Conservation (phyloP, 306 rosid species). For the Pueraria montana region DNA sequence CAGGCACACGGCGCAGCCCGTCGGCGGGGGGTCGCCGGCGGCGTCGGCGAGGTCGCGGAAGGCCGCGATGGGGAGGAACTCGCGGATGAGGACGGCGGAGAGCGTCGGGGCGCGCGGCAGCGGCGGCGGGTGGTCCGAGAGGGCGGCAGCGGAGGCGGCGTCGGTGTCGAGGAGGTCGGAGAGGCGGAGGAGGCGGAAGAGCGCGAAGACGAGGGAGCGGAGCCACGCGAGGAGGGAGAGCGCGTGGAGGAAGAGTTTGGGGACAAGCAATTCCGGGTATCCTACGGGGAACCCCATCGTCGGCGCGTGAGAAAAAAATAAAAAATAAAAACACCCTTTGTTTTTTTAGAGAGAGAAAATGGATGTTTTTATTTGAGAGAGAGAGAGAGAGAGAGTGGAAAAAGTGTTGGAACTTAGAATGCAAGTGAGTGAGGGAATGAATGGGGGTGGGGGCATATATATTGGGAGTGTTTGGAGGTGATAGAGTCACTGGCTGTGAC, state of each 20-base stretch:
- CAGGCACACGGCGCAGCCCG: conserved; percentile 78
- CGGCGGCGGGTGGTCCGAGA: conserved; percentile 60
- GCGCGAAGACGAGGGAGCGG: conserved; percentile 60
- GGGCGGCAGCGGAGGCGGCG: conserved; percentile 13
- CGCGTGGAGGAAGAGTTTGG: conserved; percentile 67
- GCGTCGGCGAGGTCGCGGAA: conserved; percentile 51
- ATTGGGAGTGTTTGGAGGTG: neutral
- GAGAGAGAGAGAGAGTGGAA: neutral
- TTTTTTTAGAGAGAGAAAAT: neutral
- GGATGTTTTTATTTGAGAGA: neutral
- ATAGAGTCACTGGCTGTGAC: conserved; percentile 29
- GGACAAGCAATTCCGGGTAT: conserved; percentile 74
- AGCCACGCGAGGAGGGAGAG: conserved; percentile 73
- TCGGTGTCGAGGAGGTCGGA: conserved; percentile 76
- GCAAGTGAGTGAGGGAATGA: neutral
- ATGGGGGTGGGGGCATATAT: neutral
- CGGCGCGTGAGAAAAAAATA: neutral
- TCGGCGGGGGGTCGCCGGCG: neutral
- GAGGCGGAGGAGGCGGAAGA: conserved; percentile 72
- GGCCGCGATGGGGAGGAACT: conserved; percentile 69
- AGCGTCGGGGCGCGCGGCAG: conserved; percentile 42
- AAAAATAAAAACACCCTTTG: neutral
- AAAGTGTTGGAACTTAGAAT: neutral
- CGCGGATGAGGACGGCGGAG: conserved; percentile 74
- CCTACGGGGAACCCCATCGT: conserved; percentile 90